Conservation (phyloP, 441 rosid genomes). For the Codiaeum variegatum region DNA sequence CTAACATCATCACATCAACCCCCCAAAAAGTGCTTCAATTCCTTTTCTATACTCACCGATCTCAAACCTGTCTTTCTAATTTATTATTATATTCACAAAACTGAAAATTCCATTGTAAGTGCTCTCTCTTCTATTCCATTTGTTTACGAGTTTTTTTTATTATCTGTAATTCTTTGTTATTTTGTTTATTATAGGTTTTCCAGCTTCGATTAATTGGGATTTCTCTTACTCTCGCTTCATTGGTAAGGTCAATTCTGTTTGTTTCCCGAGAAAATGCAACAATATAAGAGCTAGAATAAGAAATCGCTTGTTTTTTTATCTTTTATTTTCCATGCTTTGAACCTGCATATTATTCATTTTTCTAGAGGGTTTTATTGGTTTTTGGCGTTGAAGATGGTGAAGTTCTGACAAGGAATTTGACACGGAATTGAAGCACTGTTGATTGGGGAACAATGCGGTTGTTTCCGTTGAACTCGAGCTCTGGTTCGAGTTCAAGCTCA, state of each 20-base stretch:
- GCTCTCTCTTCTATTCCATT: neutral
- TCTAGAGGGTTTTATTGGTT: neutral
- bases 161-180: neutral
- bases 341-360: neutral
- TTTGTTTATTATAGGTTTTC: constrained; percentile 8
- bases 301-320: neutral
- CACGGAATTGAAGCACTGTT: constrained; percentile 15
- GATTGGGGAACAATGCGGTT: constrained; percentile 50
- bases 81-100: too few species aligned
- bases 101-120: constrained; percentile 6
- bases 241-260: constrained; percentile 15
- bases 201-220: constrained; percentile 5
- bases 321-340: neutral
- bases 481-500: constrained; percentile 29
- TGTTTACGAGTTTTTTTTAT: neutral
- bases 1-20: neutral
- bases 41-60: constrained; percentile 6
- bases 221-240: constrained; percentile 4
- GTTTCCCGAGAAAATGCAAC: constrained; percentile 15
- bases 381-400: constrained; percentile 30
- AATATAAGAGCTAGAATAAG: neutral
- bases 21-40: constrained; percentile 15
- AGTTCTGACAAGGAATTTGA: constrained; percentile 31
- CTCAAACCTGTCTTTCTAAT: neutral
- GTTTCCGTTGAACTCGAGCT: constrained; percentile 53